These are phyloP conservation scores for Furcasterigmium furcatum DNA, from an alignment of 2,329 filamentous ascomycete species.

Conservation along the genomic window DNA sequence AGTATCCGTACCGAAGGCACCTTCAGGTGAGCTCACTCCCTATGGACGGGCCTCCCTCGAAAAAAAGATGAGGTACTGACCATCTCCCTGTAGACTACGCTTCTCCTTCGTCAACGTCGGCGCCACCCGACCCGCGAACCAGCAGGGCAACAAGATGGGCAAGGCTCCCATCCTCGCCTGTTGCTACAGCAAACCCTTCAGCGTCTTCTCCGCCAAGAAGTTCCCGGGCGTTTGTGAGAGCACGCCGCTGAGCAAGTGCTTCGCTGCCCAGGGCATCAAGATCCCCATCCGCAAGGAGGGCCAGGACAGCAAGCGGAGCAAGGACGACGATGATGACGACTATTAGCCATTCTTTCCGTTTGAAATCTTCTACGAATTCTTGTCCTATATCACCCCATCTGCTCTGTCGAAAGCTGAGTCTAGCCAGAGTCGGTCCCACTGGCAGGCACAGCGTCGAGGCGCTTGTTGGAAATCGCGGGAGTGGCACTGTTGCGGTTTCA, in stretches of 20 bases:
- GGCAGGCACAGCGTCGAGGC: no score
- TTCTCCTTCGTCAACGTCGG: slow-evolving; percentile 86
- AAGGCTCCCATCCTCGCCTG: slow-evolving; percentile 80
- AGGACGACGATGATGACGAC: slow-evolving; percentile 54
- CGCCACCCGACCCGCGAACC: slow-evolving; percentile 31
- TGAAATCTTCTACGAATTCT: no score
- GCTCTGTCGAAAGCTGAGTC: no score
- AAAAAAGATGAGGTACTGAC: slow-evolving; percentile 4
- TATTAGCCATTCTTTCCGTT: no score
- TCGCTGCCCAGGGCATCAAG: slow-evolving; percentile 92
- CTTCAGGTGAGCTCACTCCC: slow-evolving; percentile 72
- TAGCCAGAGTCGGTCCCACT: no score
- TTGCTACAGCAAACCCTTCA: slow-evolving; percentile 84
- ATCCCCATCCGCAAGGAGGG: slow-evolving; percentile 90
- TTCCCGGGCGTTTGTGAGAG: slow-evolving; percentile 97
- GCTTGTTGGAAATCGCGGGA: no score
- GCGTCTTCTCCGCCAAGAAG: slow-evolving; percentile 95
- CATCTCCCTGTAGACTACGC: slow-evolving; percentile 42
- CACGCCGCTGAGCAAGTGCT: slow-evolving; percentile 85
- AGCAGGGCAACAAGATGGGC: slow-evolving; percentile 60
- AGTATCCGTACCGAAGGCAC: slow-evolving; percentile 89
- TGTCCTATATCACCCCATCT: no score
- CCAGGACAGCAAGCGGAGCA: slow-evolving; percentile 43
- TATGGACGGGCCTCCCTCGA: no score
- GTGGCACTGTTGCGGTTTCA: no score